Base-by-base conservation (phyloP, 1,284 basidiomycete genomes). In the Austroboletus niveus region DNA sequence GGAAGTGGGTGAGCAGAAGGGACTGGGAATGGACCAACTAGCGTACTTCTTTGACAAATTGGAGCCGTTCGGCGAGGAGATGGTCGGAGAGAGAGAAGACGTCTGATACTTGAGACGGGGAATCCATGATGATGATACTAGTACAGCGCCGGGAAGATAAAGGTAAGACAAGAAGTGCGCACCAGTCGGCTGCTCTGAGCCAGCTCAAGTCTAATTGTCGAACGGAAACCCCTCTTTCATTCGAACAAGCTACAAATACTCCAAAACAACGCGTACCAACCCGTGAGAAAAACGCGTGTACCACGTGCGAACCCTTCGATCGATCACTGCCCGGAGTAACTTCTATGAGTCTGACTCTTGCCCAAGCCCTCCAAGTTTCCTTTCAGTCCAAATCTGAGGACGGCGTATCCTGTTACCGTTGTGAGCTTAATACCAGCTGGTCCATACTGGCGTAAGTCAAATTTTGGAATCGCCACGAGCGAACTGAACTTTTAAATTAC, bases 41-140 rank as follows among this genome's bases (percentile, higher is more conserved):
- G 57, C 75, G 20, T 57, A 85, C 88, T 77, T 91, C 89, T 71
- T 87, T 78, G 49, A 89, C 78, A 68, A 91, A 91, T 56, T 82
- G 79, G 40, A 89, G 74, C 49, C 81, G 80, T 58, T 88, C 80
- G 39, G 82, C 80, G 42, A 90, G 74, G 50, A 79, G 81, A 53
- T 86, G 77, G 72, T 82, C 80, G 8, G 80, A 77, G 47, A 83
- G 72, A 24, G 78, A 78, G 67, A 76, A 80, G 46, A 81, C 75
- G 63, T 79, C 76, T 8, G 69, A 72, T 39, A 68, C 66, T 49
- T 75, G 65, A 7, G 66, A 45, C 14, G 71, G 61, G 3, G 69
- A 56, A 47, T 71, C 59, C 68, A 71, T 71, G 58, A 50, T 57
- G 45, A 38, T 47, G 29, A 29, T 65, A 69, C 47, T 64, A 69